Conservation (phyloP, 108 stramenopile species). For the Cyclotella atomus region DNA sequence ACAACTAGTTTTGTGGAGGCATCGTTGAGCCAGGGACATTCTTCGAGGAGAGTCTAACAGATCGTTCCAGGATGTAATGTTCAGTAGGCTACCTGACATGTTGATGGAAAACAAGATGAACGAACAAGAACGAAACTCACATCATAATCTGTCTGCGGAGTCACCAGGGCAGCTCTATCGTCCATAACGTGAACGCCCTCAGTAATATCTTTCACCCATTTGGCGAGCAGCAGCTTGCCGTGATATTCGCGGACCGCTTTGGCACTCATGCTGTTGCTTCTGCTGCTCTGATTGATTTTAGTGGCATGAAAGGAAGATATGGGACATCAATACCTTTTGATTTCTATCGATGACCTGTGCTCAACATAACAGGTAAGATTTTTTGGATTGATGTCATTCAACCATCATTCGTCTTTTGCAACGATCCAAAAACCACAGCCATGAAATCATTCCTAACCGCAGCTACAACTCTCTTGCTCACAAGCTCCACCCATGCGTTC, state of each 20-base stretch:
- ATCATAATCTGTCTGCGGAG: constrained; percentile 50
- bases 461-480: background rate
- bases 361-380: background rate
- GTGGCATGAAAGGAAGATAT: background rate
- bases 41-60: constrained; percentile 32
- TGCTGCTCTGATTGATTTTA: background rate
- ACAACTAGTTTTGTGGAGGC: constrained; percentile 66
- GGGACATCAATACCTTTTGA: too few species aligned
- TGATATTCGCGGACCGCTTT: constrained; percentile 90
- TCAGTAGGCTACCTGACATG: background rate
- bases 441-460: background rate
- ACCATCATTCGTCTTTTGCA: too few species aligned
- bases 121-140: constrained; percentile 4
- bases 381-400: too few species aligned
- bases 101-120: background rate
- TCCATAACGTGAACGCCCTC: constrained; percentile 65
- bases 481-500: background rate
- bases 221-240: constrained; percentile 85
- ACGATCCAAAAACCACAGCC: too few species aligned
- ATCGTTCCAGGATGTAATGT: background rate
- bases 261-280: constrained; percentile 78
- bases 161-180: constrained; percentile 62
- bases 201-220: constrained; percentile 63
- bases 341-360: too few species aligned
- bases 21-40: constrained; percentile 73